These are phyloP conservation scores for Globisporangium spiculum DNA, from an alignment of 352 stramenopile species.

Conservation along the genomic window DNA sequence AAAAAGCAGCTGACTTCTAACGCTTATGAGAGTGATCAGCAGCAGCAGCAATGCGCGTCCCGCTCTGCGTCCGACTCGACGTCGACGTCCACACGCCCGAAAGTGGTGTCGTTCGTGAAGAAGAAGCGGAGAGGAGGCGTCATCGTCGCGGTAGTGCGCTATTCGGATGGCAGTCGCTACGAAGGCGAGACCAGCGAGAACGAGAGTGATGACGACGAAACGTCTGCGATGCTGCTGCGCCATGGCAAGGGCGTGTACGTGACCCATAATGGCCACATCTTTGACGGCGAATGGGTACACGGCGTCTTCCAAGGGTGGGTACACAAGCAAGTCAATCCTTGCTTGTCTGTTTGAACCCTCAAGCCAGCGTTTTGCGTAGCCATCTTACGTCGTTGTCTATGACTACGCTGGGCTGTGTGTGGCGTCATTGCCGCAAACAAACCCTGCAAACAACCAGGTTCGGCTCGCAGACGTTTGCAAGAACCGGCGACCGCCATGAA, in stretches of 20 bases:
- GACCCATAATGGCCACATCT: constrained; percentile 56
- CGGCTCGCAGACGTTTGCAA: constrained; percentile 78
- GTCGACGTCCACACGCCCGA: constrained; percentile 7
- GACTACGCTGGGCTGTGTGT: constrained; percentile 2
- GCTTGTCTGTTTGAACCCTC: background rate
- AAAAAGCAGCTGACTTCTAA: constrained; percentile 22
- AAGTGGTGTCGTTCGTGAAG: constrained; percentile 47
- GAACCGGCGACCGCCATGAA: constrained; percentile 83
- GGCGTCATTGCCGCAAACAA: background rate
- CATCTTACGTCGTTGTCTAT: constrained; percentile 5
- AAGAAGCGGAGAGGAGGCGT: constrained; percentile 39
- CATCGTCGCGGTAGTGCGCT: constrained; percentile 39
- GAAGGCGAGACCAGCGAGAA: constrained; percentile 33
- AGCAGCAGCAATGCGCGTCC: background rate
- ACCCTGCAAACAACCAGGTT: constrained; percentile 42
- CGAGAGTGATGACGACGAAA: constrained; percentile 24
- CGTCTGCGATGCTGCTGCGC: constrained; percentile 34
- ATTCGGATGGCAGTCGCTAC: constrained; percentile 68
- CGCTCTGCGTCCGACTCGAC: background rate
- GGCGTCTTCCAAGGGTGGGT: constrained; percentile 82
- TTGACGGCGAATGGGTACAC: constrained; percentile 80
- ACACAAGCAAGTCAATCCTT: constrained; percentile 7
- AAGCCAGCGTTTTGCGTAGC: background rate
- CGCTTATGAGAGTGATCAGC: background rate
- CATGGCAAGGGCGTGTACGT: constrained; percentile 64